Base-by-base conservation (phyloP, 176 grass and related monocot genomes). In the Calamus simplicifolius region DNA sequence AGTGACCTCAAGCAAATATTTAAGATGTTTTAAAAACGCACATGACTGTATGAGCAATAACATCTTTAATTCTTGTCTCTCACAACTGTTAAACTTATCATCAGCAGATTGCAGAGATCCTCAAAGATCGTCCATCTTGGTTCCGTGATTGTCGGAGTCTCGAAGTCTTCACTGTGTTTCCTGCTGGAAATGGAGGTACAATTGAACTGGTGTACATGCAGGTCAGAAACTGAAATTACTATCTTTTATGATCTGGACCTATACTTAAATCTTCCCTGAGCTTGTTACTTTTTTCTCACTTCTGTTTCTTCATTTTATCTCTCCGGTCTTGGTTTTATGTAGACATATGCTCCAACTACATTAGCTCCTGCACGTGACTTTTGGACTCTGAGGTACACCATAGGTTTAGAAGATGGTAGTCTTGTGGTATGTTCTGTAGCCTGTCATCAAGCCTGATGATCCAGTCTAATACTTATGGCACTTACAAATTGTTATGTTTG, bases 271-370 rank as follows among this genome's bases (percentile, higher is more conserved):
- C 4, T 51, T 28, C 21, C 3, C 43, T 69, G 10, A 43, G 35
- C 12, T 43, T 43, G 35, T 25, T 64, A 21, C 21, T 18, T 58
- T 49, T 70, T 2, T 65, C 29, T 17, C 4, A 18, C 59, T 25
- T 19, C 59, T 68, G 19, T 26, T 56, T 72, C 28, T 62, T 70
- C 25, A 25, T 63, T 69, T 82, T 0, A 52, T 12, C 16, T 17
- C 48, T 16, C 1, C 52, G 17, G 4, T 25, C 12, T 26, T 54
- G 27, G 19, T 54, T 60, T 49, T 63, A 6, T 83, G 43, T 74
- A 98, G 94, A 98, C 83, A 79, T 89, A 93, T 81, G 87, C 94
- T 54, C 94, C 94, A 56, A 98, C 94, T 51, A 98, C 94, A 61
- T 75, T 98, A 74, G 94, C 89, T 73, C 79, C 94, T 25, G 94